A percentile compares a stretch with the other conserved stretches of the same genome.
Evolutionary conservation across 108 stramenopile genomes (phyloP).

Genomic region (Pseudonitzschia multiseries): DNA sequence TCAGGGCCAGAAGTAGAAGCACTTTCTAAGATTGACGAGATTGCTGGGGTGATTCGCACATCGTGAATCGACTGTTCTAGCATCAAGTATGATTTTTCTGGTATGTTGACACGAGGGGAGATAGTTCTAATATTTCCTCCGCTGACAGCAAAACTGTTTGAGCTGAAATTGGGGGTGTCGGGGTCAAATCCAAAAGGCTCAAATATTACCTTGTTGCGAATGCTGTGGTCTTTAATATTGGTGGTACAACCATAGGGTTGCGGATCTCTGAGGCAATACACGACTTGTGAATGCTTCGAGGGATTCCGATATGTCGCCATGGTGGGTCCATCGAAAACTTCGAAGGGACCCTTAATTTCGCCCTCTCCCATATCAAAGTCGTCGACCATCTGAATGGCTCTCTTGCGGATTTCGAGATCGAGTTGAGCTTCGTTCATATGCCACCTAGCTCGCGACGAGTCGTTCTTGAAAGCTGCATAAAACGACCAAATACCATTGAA

Average conservation of each 20-base stretch:
- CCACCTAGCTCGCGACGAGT: conserved; percentile 44
- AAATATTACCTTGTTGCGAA: neutral
- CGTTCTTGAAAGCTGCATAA: conserved; percentile 58
- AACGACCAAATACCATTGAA: conserved; percentile 46
- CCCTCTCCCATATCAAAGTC: conserved; percentile 6
- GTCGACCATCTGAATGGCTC: conserved; percentile 17
- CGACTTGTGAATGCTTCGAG: conserved; percentile 45
- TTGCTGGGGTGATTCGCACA: neutral
- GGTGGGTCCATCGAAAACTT: conserved; percentile 72
- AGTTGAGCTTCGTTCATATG: conserved; percentile 53
- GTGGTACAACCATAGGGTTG: conserved; percentile 5
- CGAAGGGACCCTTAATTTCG: conserved; percentile 45
- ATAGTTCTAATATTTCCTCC: neutral
- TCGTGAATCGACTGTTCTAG: conserved; percentile 11
- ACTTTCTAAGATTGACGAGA: neutral
- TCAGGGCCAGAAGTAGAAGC: no score
- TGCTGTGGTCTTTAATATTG: conserved; percentile 1
- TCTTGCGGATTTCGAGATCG: conserved; percentile 51
- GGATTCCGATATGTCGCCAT: conserved; percentile 65
- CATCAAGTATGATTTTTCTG: conserved; percentile 11
- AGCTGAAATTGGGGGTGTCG: neutral
- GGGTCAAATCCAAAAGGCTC: conserved; percentile 13
- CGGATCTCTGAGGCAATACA: conserved; percentile 40
- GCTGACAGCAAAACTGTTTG: neutral
- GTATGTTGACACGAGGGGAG: neutral